Percentiles rank a stretch among this genome's conserved stretches.
Evolutionary conservation across 202 grass and related monocot genomes (phyloP).

Genomic region (Digitaria exilis): DNA sequence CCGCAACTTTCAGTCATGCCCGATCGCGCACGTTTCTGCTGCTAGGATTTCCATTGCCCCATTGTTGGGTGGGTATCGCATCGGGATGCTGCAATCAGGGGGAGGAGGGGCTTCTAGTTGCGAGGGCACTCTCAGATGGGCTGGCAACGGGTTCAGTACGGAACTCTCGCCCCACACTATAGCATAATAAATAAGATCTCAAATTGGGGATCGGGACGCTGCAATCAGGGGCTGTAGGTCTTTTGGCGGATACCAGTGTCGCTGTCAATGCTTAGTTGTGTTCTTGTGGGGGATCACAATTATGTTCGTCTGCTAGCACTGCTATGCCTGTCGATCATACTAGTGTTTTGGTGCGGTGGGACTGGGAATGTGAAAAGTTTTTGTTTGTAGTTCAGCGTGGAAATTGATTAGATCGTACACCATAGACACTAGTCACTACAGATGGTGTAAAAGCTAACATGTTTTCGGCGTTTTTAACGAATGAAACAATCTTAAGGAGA

Average conservation of each 20-base stretch:
- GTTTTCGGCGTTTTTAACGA: background rate
- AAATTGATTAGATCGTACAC: background rate
- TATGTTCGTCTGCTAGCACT: background rate
- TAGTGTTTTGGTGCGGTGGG: background rate
- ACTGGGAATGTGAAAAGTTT: background rate
- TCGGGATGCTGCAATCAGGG: background rate
- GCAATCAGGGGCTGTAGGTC: background rate
- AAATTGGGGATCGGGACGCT: slow-evolving; percentile 9
- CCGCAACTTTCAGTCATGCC: background rate
- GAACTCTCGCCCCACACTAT: background rate
- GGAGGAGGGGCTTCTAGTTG: background rate
- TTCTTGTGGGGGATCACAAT: background rate
- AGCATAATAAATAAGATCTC: background rate
- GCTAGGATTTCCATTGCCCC: background rate
- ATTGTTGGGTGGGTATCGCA: background rate
- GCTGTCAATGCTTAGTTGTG: slow-evolving; percentile 13
- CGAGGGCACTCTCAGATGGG: background rate
- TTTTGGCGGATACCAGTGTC: background rate
- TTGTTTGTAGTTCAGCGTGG: background rate
- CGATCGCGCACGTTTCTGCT: background rate
- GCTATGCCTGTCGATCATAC: background rate
- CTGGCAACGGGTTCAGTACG: background rate
- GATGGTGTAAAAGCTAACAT: background rate
- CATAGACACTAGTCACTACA: too few species aligned
- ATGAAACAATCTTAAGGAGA: background rate